These are phyloP conservation scores for Hordeum marinum DNA, from an alignment of 176 grass and related monocot species.

Conservation along the genomic window DNA sequence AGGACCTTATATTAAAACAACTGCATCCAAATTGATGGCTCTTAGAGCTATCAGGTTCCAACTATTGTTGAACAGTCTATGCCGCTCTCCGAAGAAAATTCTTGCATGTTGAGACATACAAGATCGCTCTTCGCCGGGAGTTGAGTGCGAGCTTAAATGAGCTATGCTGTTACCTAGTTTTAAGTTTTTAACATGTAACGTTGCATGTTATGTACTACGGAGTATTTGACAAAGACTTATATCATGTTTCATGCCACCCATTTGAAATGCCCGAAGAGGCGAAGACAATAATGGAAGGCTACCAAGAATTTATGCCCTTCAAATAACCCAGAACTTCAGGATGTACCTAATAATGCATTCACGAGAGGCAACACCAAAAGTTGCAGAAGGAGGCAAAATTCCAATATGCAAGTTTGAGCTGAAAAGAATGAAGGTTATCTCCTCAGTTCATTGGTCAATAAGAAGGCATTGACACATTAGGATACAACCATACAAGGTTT, in stretches of 20 bases:
- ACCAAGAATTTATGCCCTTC: not conserved
- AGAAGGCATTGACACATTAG: not conserved
- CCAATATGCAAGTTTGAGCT: not conserved
- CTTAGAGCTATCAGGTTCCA: not conserved
- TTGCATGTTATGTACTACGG: not conserved
- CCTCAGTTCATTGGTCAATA: not conserved
- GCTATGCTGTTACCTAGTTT: not conserved
- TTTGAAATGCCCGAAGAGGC: not conserved
- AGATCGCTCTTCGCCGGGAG: not conserved
- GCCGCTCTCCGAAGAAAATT: not conserved
- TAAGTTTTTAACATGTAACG: not conserved
- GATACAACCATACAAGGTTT: not conserved
- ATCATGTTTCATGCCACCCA: not conserved
- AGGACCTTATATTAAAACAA: constrained; percentile 10
- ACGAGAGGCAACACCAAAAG: not conserved
- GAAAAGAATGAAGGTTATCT: not conserved
- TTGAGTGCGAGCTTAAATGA: not conserved
- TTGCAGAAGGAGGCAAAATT: not conserved
- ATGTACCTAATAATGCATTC: constrained; percentile 1
- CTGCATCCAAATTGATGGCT: not conserved
- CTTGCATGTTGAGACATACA: not conserved
- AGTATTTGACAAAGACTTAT: constrained; percentile 1
- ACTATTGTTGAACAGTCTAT: constrained; percentile 10
- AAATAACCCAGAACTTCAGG: not conserved
- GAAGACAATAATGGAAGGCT: not conserved